These are phyloP conservation scores for Daldinia eschscholtzii DNA, from an alignment of 2,329 filamentous ascomycete species.

Conservation along the genomic window DNA sequence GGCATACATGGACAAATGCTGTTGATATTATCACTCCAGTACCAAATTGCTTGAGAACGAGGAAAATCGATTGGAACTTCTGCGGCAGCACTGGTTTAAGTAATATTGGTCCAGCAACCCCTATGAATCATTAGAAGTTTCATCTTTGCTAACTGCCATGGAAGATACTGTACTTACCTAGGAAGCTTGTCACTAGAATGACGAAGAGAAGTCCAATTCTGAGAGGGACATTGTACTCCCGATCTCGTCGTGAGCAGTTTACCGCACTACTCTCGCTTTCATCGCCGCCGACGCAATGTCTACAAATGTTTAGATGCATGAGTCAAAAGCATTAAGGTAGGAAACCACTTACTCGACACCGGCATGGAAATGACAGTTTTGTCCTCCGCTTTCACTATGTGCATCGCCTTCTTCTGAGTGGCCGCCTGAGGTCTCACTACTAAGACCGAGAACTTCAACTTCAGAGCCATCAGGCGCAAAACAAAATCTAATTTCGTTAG, in stretches of 20 bases:
- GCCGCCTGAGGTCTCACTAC: slow-evolving; percentile 40
- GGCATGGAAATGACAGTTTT: slow-evolving; percentile 79
- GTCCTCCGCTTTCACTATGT: slow-evolving; percentile 47
- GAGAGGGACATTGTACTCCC: slow-evolving; percentile 75
- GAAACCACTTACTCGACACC: slow-evolving; percentile 74
- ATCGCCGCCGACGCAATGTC: slow-evolving; percentile 69
- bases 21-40: slow-evolving; percentile 80
- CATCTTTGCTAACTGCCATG: too few relatives aligned
- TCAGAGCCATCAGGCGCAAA: slow-evolving; percentile 71
- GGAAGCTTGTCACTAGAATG: slow-evolving; percentile 74
- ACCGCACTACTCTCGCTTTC: slow-evolving; percentile 56
- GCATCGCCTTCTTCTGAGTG: slow-evolving; percentile 40
- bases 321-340: background rate
- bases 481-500: slow-evolving; percentile 65
- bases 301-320: slow-evolving; percentile 43
- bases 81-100: slow-evolving; percentile 68
- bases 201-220: slow-evolving; percentile 80
- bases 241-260: slow-evolving; percentile 60
- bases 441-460: slow-evolving; percentile 65
- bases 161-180: slow-evolving; percentile 60
- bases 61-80: slow-evolving; percentile 65
- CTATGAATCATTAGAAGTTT: slow-evolving; percentile 46
- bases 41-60: slow-evolving; percentile 78
- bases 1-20: slow-evolving; percentile 73
- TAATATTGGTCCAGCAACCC: slow-evolving; percentile 76